phyloP scores from a whole-genome alignment of 169 alveolate genomes.

The Eimeria falciformis region DNA sequence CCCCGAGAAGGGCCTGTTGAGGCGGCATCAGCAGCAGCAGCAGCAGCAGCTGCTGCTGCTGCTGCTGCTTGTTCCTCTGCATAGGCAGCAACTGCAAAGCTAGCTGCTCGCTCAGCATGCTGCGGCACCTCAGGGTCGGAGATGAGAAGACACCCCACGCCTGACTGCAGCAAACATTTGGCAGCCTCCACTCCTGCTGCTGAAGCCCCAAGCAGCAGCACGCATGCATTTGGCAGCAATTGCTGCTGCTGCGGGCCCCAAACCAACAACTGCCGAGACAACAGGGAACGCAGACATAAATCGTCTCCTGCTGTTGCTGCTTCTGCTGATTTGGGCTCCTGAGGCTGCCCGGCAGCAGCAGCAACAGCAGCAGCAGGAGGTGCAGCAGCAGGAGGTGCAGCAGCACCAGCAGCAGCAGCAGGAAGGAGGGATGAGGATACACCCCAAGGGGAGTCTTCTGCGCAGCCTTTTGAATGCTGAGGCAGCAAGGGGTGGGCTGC shows the following conservation, averaged over 20 bases:
- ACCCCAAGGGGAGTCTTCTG: constrained; percentile 65
- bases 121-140: constrained; percentile 53
- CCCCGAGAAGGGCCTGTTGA: background rate
- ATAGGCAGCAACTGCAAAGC: constrained; percentile 41
- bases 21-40: constrained; percentile 1
- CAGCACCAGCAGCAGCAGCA: constrained; percentile 23
- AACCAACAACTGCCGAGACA: constrained; percentile 61
- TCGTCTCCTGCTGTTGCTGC: background rate
- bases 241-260: constrained; percentile 71
- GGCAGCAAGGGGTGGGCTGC: constrained; percentile 51
- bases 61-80: constrained; percentile 19
- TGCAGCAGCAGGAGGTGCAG: constrained; percentile 3
- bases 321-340: background rate
- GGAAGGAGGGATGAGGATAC: constrained; percentile 4
- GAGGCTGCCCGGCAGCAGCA: background rate
- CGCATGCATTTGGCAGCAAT: constrained; percentile 60
- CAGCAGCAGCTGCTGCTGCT: background rate
- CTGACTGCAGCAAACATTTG: constrained; percentile 76
- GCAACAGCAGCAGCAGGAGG: background rate
- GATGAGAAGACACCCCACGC: constrained; percentile 67
- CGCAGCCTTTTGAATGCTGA: constrained; percentile 11
- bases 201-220: constrained; percentile 70
- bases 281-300: constrained; percentile 13
- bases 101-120: constrained; percentile 15
- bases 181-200: constrained; percentile 79